Evolutionary conservation across 2,329 filamentous ascomycete genomes (phyloP), one percentile per base, ranked within the genome.

Genomic region (Xylariaceae sp.): DNA sequence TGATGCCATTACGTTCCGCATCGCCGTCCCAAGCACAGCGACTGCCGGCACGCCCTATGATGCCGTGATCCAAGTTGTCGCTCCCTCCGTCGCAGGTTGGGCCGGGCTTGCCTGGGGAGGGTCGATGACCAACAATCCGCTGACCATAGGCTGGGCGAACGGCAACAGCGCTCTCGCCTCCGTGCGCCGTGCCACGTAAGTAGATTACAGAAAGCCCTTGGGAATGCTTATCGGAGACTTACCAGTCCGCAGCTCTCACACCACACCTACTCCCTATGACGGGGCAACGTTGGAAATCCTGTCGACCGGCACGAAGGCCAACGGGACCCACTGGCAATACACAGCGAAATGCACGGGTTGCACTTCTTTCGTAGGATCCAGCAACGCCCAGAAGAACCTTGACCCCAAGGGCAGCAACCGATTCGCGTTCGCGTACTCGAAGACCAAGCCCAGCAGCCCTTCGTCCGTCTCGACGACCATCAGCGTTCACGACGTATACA

Each of bases 341-440:
- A 76, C 74, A 20, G 71, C 71, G 54, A 70, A 69, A 59, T 77
- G 75, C 65, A 68, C 65, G 16, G 71, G 71, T 16, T 77, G 70
- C 40, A 71, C 64, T 12, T 67, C 72, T 4, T 73, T 71, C n/a
- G 67, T 69, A 16, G 74, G 62, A 3, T 52, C 61, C 0, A 61
- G 61, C 16, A 62, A 26, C 42, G 60, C 40, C 18, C 61, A 50
- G 50, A 67, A 65, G 52, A 61, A 46, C 16, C 86, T 99, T 70
- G 98, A 97, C 70, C 81, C 98, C 52, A 96, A 96, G 63, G 95
- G 93, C 48, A 92, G 91, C 57, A 98, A 98, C 72, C 88, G 95
- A 12, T 86, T 99, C 2, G 90, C 70, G 2, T 72, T 71, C 50
- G 70, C 70, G 2, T 70, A 69, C 57, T 63, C 68, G 20, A 57